These are phyloP conservation scores for Torulaspora maleeae DNA, from an alignment of 805 yeast genomes.

Conservation along the genomic window DNA sequence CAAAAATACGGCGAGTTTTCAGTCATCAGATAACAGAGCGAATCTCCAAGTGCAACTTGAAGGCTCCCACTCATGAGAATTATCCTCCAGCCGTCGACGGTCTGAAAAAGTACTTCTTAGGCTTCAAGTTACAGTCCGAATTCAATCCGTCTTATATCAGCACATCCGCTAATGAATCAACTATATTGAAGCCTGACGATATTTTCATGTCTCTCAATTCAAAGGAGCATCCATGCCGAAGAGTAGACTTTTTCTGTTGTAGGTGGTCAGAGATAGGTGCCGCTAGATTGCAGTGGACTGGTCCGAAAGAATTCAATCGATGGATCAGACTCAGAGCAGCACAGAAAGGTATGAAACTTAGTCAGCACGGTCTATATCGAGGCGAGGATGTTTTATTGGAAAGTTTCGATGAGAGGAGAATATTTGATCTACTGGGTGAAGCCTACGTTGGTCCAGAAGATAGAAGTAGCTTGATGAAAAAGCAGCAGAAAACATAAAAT, in stretches of 20 bases:
- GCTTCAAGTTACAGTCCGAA: conserved; percentile 14
- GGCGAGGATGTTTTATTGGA: conserved; percentile 21
- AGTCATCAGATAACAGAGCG: conserved; percentile 11
- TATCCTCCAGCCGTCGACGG: conserved; percentile 4
- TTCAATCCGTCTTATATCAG: background rate
- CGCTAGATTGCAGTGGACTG: conserved; percentile 32
- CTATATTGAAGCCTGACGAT: conserved; percentile 16
- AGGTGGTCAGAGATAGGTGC: conserved; percentile 35
- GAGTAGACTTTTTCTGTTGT: conserved; percentile 33
- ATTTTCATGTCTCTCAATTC: conserved; percentile 23
- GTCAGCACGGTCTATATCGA: conserved; percentile 32
- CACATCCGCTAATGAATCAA: background rate
- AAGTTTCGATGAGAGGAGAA: conserved; percentile 26
- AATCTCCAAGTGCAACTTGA: conserved; percentile 9
- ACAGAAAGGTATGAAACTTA: conserved; percentile 27
- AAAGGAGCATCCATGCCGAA: conserved; percentile 22
- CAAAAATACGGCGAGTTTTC: conserved; percentile 13
- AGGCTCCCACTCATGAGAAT: conserved; percentile 2
- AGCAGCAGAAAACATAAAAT: conserved; percentile 6
- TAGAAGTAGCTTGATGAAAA: conserved; percentile 13
- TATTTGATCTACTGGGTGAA: conserved; percentile 25
- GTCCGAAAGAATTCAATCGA: conserved; percentile 33
- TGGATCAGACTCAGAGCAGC: conserved; percentile 28
- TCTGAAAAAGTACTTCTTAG: conserved; percentile 23
- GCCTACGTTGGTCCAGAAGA: conserved; percentile 18